Conservation (phyloP, 2,329 filamentous ascomycete genomes). For the Trichoderma sp. region DNA sequence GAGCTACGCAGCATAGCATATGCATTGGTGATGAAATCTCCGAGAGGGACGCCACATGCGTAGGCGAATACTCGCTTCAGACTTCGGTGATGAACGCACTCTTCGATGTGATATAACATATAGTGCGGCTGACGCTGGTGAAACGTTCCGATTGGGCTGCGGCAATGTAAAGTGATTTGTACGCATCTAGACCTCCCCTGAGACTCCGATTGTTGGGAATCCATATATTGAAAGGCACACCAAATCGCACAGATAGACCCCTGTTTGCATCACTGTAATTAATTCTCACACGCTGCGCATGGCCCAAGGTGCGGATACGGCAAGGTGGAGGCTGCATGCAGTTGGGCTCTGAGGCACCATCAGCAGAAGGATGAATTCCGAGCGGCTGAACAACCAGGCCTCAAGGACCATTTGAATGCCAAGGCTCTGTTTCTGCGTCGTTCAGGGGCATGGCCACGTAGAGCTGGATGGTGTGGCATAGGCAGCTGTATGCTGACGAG, state of each 20-base stretch:
- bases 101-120: not conserved
- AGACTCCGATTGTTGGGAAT: not conserved
- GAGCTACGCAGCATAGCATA: not conserved
- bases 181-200: not conserved
- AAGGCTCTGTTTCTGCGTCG: not conserved
- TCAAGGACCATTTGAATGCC: not conserved
- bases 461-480: not conserved
- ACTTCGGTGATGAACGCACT: constrained; percentile 3
- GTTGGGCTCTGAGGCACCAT: constrained; percentile 53
- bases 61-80: not conserved
- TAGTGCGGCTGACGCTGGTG: not conserved
- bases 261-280: constrained; percentile 17
- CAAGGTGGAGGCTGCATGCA: constrained; percentile 32
- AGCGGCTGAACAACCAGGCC: not conserved
- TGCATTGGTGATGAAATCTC: constrained; percentile 7
- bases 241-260: not conserved
- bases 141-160: constrained; percentile 1
- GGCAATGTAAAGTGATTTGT: constrained; percentile 17
- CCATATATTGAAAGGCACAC: not conserved
- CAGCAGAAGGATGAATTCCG: constrained; percentile 44
- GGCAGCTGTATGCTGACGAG: not conserved
- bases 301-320: constrained; percentile 21
- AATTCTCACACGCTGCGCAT: constrained; percentile 26
- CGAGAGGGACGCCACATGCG: not conserved
- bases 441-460: constrained; percentile 11